Base-by-base conservation (phyloP, 2,329 filamentous ascomycete species). In the Raffaelea ambrosiae region DNA sequence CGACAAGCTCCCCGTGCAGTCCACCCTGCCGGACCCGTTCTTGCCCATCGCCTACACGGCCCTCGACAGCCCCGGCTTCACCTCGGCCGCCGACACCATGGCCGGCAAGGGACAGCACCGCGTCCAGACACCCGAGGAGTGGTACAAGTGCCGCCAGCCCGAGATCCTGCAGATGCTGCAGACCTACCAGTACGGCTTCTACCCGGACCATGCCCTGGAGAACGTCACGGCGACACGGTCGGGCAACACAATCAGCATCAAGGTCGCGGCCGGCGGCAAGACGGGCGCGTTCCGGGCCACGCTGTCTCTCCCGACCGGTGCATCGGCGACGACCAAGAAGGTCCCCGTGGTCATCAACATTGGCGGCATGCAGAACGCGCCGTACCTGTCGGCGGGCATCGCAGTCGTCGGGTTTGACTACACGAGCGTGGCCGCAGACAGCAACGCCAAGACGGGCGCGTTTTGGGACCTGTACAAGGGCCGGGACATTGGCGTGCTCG, bases 131-230 rank as follows among this genome's bases (percentile, higher is more conserved):
- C 63, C 60, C 38, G 69, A 72, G 36, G 69, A 74, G 52, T 74
- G 71, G 71, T 69, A 67, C 53, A 56, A 61, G 40, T 75, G 71
- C 55, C 68, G 70, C 3, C 69, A 70, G 54, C 72, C 71, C 0
- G 71, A 74, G 59, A 70, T 75, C 46, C n/a, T 74, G 36, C 62
- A 66, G 50, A 56, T 74, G 53, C 60, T 75, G 19, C 70, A 74
- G 52, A 67, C 74, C 51, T 74, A 74, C 58, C 71, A 74, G 58
- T 74, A 65, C 53, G 71, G 71, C 9, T 73, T 70, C 58, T 74
- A 74, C 55, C 71, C 71, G 0, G 70, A 75, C 54, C 71, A 71
- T 51, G 59, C 61, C 4, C 59, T 61, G 31, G 72, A 74, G 49
- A 72, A 63, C 3, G 69, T 74, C 8, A 66, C 65, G 13, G 69